Percentiles rank a stretch among this genome's conserved stretches.
These are phyloP conservation scores for Scheffersomyces lignicola DNA, from an alignment of 1,139 yeast genomes.

Conservation along the genomic window DNA sequence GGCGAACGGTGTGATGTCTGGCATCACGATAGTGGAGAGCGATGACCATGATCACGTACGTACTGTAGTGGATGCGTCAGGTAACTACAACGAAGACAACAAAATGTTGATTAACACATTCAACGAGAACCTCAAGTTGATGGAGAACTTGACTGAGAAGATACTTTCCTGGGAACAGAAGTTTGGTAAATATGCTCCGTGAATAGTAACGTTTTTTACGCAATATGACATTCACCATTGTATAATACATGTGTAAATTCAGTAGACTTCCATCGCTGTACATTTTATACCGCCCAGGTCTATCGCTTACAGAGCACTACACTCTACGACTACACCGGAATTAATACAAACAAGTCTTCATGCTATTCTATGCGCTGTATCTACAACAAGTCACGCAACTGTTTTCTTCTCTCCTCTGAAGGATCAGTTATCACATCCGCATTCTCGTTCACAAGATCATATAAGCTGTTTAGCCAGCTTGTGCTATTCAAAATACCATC, in stretches of 20 bases:
- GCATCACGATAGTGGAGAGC: neutral
- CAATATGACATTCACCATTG: no score
- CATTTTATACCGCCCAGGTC: no score
- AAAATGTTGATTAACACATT: slow-evolving; percentile 42
- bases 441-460: slow-evolving; percentile 22
- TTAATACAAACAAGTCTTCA: no score
- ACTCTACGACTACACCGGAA: no score
- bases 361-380: neutral
- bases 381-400: slow-evolving; percentile 27
- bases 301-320: no score
- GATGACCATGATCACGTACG: neutral
- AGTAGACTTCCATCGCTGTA: no score
- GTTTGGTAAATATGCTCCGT: slow-evolving; percentile 58
- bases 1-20: neutral
- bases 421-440: slow-evolving; percentile 7
- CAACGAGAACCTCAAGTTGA: slow-evolving; percentile 57
- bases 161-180: slow-evolving; percentile 76
- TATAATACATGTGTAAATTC: no score
- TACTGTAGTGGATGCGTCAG: neutral
- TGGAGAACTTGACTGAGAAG: slow-evolving; percentile 71
- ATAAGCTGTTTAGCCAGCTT: slow-evolving; percentile 42
- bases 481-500: slow-evolving; percentile 64
- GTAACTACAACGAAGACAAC: slow-evolving; percentile 24
- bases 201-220: slow-evolving; percentile 7
- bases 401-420: slow-evolving; percentile 17